Conservation (phyloP, 2,329 filamentous ascomycete genomes). For the Apiospora arundinis region DNA sequence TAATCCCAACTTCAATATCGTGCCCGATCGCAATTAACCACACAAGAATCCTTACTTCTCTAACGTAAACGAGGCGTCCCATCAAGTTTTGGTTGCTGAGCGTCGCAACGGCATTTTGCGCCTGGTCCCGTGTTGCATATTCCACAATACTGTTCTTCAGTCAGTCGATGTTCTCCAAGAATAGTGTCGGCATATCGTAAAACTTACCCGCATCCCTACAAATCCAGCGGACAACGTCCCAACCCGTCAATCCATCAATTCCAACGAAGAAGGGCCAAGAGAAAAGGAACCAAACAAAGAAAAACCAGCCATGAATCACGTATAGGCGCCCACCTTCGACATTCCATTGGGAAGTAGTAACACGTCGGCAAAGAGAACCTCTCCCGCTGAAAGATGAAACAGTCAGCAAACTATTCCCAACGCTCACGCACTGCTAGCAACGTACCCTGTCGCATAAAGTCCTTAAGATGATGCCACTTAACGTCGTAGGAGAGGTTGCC, state of each 20-base stretch:
- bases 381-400: constrained; percentile 73
- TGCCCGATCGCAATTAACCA: constrained; percentile 26
- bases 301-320: constrained; percentile 86
- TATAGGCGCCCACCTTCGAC: constrained; percentile 99
- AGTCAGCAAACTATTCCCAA: constrained; percentile 44
- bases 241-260: constrained; percentile 99
- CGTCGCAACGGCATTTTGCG: constrained; percentile 94
- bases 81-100: constrained; percentile 99
- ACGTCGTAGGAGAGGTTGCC: constrained; percentile 99
- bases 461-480: constrained; percentile 99
- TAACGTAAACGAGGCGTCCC: constrained; percentile 97
- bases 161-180: constrained; percentile 22
- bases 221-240: constrained; percentile 85
- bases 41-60: constrained; percentile 71
- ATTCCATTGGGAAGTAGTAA: constrained; percentile 99
- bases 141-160: constrained; percentile 85
- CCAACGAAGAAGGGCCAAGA: constrained; percentile 71
- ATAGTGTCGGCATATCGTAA: not conserved
- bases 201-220: constrained; percentile 99
- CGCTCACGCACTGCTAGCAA: constrained; percentile 28
- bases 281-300: constrained; percentile 71
- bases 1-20: constrained; percentile 45
- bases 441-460: constrained; percentile 99
- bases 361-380: constrained; percentile 99
- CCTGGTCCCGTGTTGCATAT: constrained; percentile 99